Evolutionary conservation across 495 filamentous ascomycete species (phyloP), one percentile per base, ranked within the genome.

Genomic region (Aspergillus carlsbadensis): DNA sequence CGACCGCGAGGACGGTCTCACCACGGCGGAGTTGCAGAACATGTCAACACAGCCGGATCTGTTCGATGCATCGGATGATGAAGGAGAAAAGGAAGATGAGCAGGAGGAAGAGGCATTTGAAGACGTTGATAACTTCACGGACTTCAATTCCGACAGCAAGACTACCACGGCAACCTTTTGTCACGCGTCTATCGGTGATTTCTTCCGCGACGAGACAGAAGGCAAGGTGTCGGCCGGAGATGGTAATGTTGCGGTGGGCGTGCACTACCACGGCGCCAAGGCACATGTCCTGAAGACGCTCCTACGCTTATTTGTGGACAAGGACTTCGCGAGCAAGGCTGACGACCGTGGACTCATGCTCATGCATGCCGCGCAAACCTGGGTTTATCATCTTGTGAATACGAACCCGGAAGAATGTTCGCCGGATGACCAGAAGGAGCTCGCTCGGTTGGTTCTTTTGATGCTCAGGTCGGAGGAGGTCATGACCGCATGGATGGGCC

Each of bases 141-240:
- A 70, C 11, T 70, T 70, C 40, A 52, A 69, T 35, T 74, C 71
- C 3, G 58, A 71, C 22, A 36, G 17, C 14, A 22, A 50, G 6
- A 69, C 67, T n/a, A 75, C 72, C 2, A 56, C 48, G 2, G 60
- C 72, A 10, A 63, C 64, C 8, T 70, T 75, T 45, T 67, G 54
- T 50, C 71, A 75, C 51, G 56, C 67, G 2, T 70, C 63, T 15
- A 61, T 72, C 11, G 56, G 66, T n/a, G 63, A 70, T 22, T 72
- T 69, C 54, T 64, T 72, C 45, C 62, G 65, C n/a, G 57, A 66
- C 42, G 50, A 68, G 37, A 36, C 14, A 11, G 59, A 63, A 35
- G 56, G 54, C 29, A 55, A 61, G 47, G 51, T 64, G 0, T 44
- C 61, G 14, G 55, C 36, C 14, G 51, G 47, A 21, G 52, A 50